Base-by-base conservation (phyloP, 1,284 basidiomycete species). In the Boletus mariae region DNA sequence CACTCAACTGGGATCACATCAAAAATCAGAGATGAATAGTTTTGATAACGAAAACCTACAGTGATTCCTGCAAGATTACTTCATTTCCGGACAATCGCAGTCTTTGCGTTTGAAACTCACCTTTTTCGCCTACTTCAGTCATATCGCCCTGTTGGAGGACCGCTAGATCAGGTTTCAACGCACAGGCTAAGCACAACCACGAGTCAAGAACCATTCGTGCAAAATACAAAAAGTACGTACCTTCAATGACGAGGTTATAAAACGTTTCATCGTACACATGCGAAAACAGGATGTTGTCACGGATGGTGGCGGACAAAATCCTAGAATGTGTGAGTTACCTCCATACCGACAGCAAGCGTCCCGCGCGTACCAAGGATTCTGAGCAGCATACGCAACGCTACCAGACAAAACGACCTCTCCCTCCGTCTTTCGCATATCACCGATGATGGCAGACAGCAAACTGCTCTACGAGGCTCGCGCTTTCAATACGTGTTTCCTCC, bases 271-370 rank as follows among this genome's bases (percentile, higher is more conserved):
- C 92, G 57, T 89, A 97, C 57, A 85, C 81, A 67, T 94, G 90
- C 10, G 88, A 94, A 72, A 98, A 98, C 32, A 92, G 65, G 56
- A 97, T 96, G 63, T 96, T 97, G 49, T 94, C 90, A 49, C 86
- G 82, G 51, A 96, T 82, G 0, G 90, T 86, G 0, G 90, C 83
- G 2, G 88, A 90, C 67, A 94, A 79, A 48, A 94, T 83, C 90
- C 88, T 87, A 42, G 7, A 11, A 28, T 13, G 3, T 45, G 43
- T 59, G 46, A 46, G 45, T 12, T 4, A 17, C 12, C 31, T 23
- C 20, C 12, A 35, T 15, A 32, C 13, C 17, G 15, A n/a, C 31
- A 32, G 31, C n/a, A 23, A 20, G 17, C 12, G 5, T 9, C 32
- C 17, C 7, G 10, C 7, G 60, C 77, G 35, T 59, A 85, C 91